A percentile compares a stretch with the other conserved stretches of the same genome.
Evolutionary conservation across 2,329 filamentous ascomycete genomes (phyloP).

Genomic region (Botrytis galanthina): DNA sequence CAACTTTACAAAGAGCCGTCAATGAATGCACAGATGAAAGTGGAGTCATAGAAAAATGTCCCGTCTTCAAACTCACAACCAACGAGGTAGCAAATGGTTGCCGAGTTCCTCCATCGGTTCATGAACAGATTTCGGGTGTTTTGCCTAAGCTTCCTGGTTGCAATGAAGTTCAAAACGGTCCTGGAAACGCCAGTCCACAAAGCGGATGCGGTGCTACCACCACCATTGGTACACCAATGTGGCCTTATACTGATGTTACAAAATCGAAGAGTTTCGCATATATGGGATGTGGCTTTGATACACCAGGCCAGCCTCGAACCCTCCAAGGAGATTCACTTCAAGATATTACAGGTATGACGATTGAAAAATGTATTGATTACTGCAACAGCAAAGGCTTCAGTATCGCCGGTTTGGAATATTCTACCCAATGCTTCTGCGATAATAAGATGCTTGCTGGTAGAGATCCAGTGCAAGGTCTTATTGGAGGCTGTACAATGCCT

Average conservation of each 20-base stretch:
- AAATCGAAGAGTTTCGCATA: conserved; percentile 53
- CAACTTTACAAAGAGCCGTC: conserved; percentile 50
- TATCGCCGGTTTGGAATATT: conserved; percentile 40
- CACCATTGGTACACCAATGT: conserved; percentile 47
- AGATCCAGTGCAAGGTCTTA: conserved; percentile 8
- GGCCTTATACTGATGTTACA: conserved; percentile 46
- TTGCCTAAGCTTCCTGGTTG: conserved; percentile 54
- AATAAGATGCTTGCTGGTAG: conserved; percentile 24
- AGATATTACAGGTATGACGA: conserved; percentile 26
- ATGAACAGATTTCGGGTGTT: conserved; percentile 46
- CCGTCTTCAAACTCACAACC: conserved; percentile 50
- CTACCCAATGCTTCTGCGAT: conserved; percentile 34
- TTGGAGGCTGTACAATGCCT: conserved; percentile 20
- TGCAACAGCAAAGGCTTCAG: conserved; percentile 30
- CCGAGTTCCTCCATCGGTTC: conserved; percentile 45
- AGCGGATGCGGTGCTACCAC: conserved; percentile 49
- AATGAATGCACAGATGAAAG: conserved; percentile 47
- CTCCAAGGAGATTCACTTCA: conserved; percentile 10
- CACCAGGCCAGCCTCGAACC: conserved; percentile 41
- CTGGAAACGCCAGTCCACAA: conserved; percentile 31
- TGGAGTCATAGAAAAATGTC: conserved; percentile 46
- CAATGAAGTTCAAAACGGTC: conserved; percentile 43
- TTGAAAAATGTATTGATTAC: conserved; percentile 37
- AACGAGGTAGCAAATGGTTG: conserved; percentile 52
- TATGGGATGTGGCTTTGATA: conserved; percentile 60